These are phyloP conservation scores for Cicer bijugum DNA, from an alignment of 306 rosid genomes.

Conservation along the genomic window DNA sequence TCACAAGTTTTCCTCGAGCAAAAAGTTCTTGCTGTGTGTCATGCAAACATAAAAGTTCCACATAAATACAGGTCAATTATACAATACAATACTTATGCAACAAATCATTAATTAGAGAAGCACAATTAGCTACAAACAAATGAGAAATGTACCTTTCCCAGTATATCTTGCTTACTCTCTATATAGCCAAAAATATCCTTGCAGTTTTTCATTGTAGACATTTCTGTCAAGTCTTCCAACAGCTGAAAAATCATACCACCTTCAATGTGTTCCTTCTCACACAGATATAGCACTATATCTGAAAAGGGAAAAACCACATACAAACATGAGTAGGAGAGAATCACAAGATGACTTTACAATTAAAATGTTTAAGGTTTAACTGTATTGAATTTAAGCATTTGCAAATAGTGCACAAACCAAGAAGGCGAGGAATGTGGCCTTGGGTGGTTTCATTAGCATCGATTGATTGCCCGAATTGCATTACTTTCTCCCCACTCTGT, in stretches of 20 bases:
- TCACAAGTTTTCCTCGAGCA: conserved; percentile 96
- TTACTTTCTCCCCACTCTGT: conserved; percentile 78
- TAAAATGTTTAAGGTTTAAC: conserved; percentile 27
- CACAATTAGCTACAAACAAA: conserved; percentile 33
- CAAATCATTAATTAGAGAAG: conserved; percentile 24
- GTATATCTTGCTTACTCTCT: conserved; percentile 90
- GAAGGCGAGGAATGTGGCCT: conserved; percentile 96
- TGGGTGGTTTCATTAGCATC: conserved; percentile 65
- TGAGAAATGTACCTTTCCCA: conserved; percentile 75
- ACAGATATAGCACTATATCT: conserved; percentile 92
- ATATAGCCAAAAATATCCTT: conserved; percentile 95
- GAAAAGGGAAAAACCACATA: conserved; percentile 42
- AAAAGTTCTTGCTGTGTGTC: conserved; percentile 87
- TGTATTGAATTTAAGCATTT: conserved; percentile 22
- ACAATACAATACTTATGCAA: neutral
- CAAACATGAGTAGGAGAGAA: conserved; percentile 27
- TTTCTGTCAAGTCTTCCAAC: conserved; percentile 96
- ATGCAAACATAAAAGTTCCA: conserved; percentile 43
- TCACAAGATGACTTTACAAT: conserved; percentile 7
- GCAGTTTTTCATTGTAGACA: conserved; percentile 99
- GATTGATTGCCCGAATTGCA: conserved; percentile 81
- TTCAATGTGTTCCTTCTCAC: conserved; percentile 94
- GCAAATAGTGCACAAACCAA: conserved; percentile 62
- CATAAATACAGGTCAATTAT: conserved; percentile 23
- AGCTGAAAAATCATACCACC: conserved; percentile 98